These are phyloP conservation scores for Boletus pseudo-olivaceus DNA, from an alignment of 768 basidiomycete species.

Conservation along the genomic window DNA sequence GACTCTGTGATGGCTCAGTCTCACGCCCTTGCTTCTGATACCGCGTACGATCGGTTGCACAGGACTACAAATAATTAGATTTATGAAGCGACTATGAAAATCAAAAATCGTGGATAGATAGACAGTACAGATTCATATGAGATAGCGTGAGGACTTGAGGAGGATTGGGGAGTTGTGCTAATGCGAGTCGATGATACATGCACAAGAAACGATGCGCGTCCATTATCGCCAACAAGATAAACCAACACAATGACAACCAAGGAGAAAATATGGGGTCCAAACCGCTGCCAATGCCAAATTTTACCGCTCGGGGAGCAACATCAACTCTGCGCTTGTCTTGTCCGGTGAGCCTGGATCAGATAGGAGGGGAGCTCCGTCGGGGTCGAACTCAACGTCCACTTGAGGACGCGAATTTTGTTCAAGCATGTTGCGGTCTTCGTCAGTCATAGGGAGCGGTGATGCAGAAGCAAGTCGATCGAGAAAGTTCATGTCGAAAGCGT, in stretches of 20 bases:
- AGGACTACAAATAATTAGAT: neutral
- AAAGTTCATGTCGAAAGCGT: conserved; percentile 35
- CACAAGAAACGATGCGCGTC: conserved; percentile 17
- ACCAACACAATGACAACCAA: conserved; percentile 2
- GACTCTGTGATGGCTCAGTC: neutral
- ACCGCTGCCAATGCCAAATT: neutral
- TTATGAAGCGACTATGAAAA: neutral
- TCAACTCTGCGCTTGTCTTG: conserved; percentile 38
- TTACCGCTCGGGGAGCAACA: conserved; percentile 46
- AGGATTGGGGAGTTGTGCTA: conserved; percentile 1
- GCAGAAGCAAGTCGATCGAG: conserved; percentile 39
- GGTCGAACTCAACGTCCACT: conserved; percentile 34
- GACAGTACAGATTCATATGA: conserved; percentile 15
- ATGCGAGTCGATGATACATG: conserved; percentile 18
- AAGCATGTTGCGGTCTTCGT: conserved; percentile 24
- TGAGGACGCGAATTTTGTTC: conserved; percentile 13
- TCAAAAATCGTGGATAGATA: conserved; percentile 9
- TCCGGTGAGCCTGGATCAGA: conserved; percentile 42
- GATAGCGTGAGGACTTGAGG: conserved; percentile 5
- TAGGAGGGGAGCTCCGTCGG: conserved; percentile 40
- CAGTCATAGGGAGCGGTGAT: conserved; percentile 37
- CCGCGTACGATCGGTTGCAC: neutral
- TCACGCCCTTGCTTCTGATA: neutral
- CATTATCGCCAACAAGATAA: conserved; percentile 16
- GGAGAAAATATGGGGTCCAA: neutral